These are phyloP conservation scores for Salix exigua DNA, from an alignment of 345 rosid genomes.

Conservation along the genomic window DNA sequence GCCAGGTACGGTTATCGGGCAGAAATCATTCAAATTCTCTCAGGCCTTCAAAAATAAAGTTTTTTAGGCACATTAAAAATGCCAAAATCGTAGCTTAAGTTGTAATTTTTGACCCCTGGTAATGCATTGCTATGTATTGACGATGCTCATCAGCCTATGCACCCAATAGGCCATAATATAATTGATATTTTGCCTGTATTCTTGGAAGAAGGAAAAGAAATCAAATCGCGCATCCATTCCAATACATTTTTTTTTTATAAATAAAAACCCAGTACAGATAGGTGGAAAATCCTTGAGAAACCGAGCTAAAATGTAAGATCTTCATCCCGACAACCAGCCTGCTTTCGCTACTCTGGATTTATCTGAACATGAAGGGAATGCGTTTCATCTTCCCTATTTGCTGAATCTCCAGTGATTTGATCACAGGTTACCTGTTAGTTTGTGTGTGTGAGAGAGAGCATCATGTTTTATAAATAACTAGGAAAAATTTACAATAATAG, in stretches of 20 bases:
- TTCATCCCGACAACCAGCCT: too few species aligned
- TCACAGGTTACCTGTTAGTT: neutral
- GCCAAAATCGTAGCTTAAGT: neutral
- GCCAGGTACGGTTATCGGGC: neutral
- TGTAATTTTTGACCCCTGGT: neutral
- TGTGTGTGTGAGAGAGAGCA: neutral
- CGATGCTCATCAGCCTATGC: neutral
- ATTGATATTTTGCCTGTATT: neutral
- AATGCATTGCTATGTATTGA: neutral
- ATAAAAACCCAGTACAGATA: too few species aligned
- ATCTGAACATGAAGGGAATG: too few species aligned
- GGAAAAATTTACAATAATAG: too few species aligned
- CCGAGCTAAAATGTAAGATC: too few species aligned
- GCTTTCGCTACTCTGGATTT: too few species aligned
- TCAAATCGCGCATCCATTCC: neutral
- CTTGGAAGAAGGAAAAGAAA: neutral
- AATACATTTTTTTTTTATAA: too few species aligned
- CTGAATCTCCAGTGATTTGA: too few species aligned
- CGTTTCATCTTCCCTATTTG: too few species aligned
- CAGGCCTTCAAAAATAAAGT: neutral
- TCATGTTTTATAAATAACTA: too few species aligned
- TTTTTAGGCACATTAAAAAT: neutral
- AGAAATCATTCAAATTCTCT: neutral
- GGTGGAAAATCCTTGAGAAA: too few species aligned
- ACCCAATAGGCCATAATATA: neutral